Evolutionary conservation across 352 stramenopile genomes (phyloP).

Genomic region (Globisporangium splendens): DNA sequence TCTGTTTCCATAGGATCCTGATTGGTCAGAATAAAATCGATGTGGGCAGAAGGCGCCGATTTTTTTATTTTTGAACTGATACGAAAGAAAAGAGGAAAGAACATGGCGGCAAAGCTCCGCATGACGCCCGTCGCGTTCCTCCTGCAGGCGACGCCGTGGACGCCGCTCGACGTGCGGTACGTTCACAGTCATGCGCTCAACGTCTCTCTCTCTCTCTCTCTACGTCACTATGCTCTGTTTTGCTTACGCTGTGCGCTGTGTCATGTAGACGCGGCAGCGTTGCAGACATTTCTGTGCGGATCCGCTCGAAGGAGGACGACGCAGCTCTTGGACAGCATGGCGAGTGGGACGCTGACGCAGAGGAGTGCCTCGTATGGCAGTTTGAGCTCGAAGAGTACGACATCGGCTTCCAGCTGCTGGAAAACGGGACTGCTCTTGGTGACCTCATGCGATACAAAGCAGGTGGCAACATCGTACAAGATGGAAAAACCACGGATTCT

Average conservation of each 20-base stretch:
- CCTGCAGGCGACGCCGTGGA: constrained; percentile 52
- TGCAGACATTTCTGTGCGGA: constrained; percentile 39
- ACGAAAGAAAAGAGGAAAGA: not conserved
- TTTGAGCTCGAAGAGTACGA: constrained; percentile 60
- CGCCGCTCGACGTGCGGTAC: constrained; percentile 38
- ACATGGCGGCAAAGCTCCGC: constrained; percentile 1
- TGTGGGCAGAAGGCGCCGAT: too few species aligned
- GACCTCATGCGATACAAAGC: constrained; percentile 40
- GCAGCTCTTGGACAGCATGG: not conserved
- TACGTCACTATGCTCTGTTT: not conserved
- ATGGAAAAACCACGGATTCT: not conserved
- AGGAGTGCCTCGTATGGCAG: constrained; percentile 56
- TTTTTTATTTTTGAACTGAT: not conserved
- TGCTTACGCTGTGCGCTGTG: not conserved
- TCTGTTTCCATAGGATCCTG: not conserved
- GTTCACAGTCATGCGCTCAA: not conserved
- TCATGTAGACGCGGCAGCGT: constrained; percentile 39
- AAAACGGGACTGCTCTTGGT: constrained; percentile 30
- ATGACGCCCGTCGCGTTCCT: constrained; percentile 40
- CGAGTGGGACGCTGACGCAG: constrained; percentile 10
- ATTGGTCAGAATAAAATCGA: not conserved
- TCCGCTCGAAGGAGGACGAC: constrained; percentile 13
- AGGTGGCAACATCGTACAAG: constrained; percentile 1
- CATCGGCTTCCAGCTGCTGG: constrained; percentile 56
- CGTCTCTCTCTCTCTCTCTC: too few species aligned